Evolutionary conservation across 2,329 filamentous ascomycete species (phyloP).

Genomic region (Exutisphaerella laricina): DNA sequence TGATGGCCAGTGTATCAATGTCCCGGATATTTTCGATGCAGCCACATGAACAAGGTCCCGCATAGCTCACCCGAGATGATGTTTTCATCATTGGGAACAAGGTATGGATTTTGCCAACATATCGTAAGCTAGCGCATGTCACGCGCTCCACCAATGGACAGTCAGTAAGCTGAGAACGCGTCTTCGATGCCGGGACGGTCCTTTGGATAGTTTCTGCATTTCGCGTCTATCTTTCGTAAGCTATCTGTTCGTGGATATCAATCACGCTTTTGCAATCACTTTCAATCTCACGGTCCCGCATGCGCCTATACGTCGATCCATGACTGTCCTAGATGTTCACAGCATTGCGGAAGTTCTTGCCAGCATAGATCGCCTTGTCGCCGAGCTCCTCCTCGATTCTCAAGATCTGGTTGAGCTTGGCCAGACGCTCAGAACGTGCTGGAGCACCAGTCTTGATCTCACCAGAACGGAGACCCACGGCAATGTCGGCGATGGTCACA

Average conservation of each 20-base stretch:
- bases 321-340: conserved; percentile 76
- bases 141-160: conserved; percentile 2
- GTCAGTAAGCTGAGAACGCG: too few relatives aligned
- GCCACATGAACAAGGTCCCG: neutral
- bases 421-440: conserved; percentile 92
- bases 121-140: too few relatives aligned
- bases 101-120: conserved; percentile 4
- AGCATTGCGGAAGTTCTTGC: conserved; percentile 82
- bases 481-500: conserved; percentile 97
- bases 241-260: conserved; percentile 1
- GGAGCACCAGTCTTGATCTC: conserved; percentile 99
- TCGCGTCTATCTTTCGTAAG: conserved; percentile 2
- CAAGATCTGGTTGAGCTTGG: conserved; percentile 99
- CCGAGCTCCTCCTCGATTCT: conserved; percentile 99
- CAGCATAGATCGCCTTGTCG: conserved; percentile 83
- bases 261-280: too few relatives aligned
- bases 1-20: too few relatives aligned
- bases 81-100: conserved; percentile 8
- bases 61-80: conserved; percentile 12
- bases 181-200: too few relatives aligned
- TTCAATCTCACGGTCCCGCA: neutral
- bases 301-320: too few relatives aligned
- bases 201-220: conserved; percentile 1
- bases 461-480: conserved; percentile 89
- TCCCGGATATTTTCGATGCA: too few relatives aligned